Percentiles rank a stretch among this genome's conserved stretches.
These are phyloP conservation scores for Taxillus chinensis DNA, from an alignment of 164 flowering plant species.

Conservation along the genomic window DNA sequence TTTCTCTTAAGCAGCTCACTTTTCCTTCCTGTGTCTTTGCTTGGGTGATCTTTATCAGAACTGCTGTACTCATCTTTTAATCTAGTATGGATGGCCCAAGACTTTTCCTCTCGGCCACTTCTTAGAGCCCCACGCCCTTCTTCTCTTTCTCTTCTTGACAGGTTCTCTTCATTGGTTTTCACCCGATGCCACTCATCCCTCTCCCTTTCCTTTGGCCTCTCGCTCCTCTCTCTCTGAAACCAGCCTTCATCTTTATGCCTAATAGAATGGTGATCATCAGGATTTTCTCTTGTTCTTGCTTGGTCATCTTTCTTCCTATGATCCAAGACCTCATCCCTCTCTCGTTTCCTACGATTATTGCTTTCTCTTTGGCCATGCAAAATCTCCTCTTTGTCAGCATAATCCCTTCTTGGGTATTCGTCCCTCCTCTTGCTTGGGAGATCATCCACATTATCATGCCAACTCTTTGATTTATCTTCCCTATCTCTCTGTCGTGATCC, in stretches of 20 bases:
- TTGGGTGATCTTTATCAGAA: slow-evolving; percentile 49
- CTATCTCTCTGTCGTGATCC: slow-evolving; percentile 57
- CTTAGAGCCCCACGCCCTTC: slow-evolving; percentile 41
- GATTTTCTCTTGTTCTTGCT: slow-evolving; percentile 42
- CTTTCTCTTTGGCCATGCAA: slow-evolving; percentile 48
- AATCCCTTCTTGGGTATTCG: slow-evolving; percentile 50
- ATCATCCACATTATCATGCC: slow-evolving; percentile 53
- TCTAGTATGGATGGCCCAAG: slow-evolving; percentile 42
- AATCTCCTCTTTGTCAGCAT: slow-evolving; percentile 50
- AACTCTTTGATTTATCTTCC: slow-evolving; percentile 41
- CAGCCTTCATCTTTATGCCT: slow-evolving; percentile 65
- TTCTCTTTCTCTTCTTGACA: slow-evolving; percentile 55
- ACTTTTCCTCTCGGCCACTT: slow-evolving; percentile 55
- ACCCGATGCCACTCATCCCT: slow-evolving; percentile 47
- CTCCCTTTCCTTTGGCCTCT: slow-evolving; percentile 38
- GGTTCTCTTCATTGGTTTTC: slow-evolving; percentile 50
- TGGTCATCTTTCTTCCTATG: slow-evolving; percentile 55
- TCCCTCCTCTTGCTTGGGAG: slow-evolving; percentile 57
- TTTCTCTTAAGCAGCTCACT: slow-evolving; percentile 51
- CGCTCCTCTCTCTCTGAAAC: slow-evolving; percentile 50
- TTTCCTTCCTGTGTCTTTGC: slow-evolving; percentile 47
- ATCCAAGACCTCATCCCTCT: slow-evolving; percentile 62
- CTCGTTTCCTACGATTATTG: slow-evolving; percentile 57
- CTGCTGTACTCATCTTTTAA: slow-evolving; percentile 52
- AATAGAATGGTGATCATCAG: slow-evolving; percentile 45